phyloP scores from a whole-genome alignment of 164 flowering plant species.

The Vitis rupestris region DNA sequence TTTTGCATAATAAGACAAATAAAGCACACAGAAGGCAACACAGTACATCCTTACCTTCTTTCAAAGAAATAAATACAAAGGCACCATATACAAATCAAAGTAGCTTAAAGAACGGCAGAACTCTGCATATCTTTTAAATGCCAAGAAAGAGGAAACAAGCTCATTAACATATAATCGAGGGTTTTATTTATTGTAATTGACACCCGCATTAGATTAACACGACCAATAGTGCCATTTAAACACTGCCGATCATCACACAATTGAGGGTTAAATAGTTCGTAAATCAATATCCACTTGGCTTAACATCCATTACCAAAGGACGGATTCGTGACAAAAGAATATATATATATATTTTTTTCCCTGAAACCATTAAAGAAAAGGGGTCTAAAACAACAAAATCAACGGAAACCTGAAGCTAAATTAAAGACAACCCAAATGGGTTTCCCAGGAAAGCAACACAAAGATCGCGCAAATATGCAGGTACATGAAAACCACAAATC shows the following conservation, averaged over 20 bases:
- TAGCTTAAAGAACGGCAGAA: neutral
- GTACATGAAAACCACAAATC: neutral
- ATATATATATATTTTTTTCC: too few species aligned
- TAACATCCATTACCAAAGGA: too few species aligned
- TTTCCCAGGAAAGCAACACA: neutral
- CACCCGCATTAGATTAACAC: too few species aligned
- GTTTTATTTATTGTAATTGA: too few species aligned
- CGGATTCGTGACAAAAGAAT: too few species aligned
- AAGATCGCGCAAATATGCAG: neutral
- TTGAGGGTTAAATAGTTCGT: too few species aligned
- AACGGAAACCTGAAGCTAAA: neutral
- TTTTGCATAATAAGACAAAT: neutral
- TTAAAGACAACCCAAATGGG: neutral
- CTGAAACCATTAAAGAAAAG: neutral
- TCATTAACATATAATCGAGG: too few species aligned
- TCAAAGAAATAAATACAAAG: neutral
- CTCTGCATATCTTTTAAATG: neutral
- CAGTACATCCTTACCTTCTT: neutral
- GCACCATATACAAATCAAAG: neutral
- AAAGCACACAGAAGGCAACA: neutral
- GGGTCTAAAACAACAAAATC: neutral
- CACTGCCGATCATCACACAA: too few species aligned
- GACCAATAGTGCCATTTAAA: too few species aligned
- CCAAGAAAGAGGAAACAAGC: neutral
- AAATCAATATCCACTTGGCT: neutral